phyloP scores from a whole-genome alignment of 1,139 yeast species.

The Debaryomyces fabryi region DNA sequence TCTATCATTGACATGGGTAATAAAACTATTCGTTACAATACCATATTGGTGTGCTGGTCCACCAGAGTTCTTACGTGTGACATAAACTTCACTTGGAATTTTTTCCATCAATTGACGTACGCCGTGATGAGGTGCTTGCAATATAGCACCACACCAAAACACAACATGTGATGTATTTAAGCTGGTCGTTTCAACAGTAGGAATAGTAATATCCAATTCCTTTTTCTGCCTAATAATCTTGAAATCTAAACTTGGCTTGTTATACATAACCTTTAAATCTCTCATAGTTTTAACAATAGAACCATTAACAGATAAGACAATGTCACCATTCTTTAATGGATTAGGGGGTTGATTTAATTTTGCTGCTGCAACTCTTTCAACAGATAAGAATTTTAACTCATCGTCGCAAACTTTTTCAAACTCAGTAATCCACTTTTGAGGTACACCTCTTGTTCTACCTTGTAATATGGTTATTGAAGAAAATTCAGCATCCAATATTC shows the following conservation, averaged over 20 bases:
- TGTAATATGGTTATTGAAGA: slow-evolving; percentile 67
- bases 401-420: slow-evolving; percentile 64
- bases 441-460: slow-evolving; percentile 84
- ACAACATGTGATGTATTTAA: slow-evolving; percentile 69
- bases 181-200: slow-evolving; percentile 59
- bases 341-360: slow-evolving; percentile 24
- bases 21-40: slow-evolving; percentile 77
- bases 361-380: slow-evolving; percentile 67
- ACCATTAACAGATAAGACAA: slow-evolving; percentile 70
- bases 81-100: slow-evolving; percentile 82
- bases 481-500: slow-evolving; percentile 81
- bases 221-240: slow-evolving; percentile 61
- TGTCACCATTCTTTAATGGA: slow-evolving; percentile 64
- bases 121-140: slow-evolving; percentile 57
- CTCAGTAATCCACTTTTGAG: slow-evolving; percentile 76
- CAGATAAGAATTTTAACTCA: slow-evolving; percentile 72
- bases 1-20: slow-evolving; percentile 83
- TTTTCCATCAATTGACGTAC: slow-evolving; percentile 69
- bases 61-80: slow-evolving; percentile 71
- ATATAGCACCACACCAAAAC: slow-evolving; percentile 78
- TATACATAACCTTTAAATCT: slow-evolving; percentile 62
- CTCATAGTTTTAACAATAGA: slow-evolving; percentile 64
- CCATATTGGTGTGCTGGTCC: slow-evolving; percentile 88
- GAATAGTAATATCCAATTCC: slow-evolving; percentile 57
- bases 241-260: slow-evolving; percentile 51